Conservation (phyloP, 345 rosid species). For the Hibiscus trionum region DNA sequence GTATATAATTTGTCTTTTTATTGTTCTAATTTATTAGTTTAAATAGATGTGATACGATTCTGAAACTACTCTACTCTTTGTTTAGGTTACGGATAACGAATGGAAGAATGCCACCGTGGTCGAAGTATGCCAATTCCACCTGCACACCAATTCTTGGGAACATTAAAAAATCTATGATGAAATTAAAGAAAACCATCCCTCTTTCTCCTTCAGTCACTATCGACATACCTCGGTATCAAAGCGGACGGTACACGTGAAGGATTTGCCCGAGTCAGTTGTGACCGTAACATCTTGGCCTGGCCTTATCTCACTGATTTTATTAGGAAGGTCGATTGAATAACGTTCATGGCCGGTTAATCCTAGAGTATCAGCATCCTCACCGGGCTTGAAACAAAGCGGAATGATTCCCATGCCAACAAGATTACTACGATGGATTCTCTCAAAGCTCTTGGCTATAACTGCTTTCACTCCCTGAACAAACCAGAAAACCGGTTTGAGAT, state of each 20-base stretch:
- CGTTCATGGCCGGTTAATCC: slow-evolving; percentile 57
- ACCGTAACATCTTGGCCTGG: slow-evolving; percentile 74
- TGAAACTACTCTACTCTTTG: neutral
- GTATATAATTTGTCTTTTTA: too few relatives aligned
- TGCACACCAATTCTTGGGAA: slow-evolving; percentile 10
- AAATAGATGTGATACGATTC: too few relatives aligned
- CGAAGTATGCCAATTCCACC: slow-evolving; percentile 72
- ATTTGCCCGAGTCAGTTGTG: slow-evolving; percentile 57
- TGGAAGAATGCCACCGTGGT: slow-evolving; percentile 78
- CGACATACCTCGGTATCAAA: slow-evolving; percentile 69
- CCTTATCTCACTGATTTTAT: slow-evolving; percentile 51
- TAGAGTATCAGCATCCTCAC: slow-evolving; percentile 48
- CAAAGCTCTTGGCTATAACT: slow-evolving; percentile 61
- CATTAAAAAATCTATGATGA: neutral
- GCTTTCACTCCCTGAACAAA: slow-evolving; percentile 52
- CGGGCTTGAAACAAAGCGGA: slow-evolving; percentile 53
- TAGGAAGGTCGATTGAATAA: slow-evolving; percentile 52
- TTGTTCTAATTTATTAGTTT: too few relatives aligned
- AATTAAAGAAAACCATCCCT: neutral
- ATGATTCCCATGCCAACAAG: slow-evolving; percentile 60
- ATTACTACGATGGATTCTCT: slow-evolving; percentile 60
- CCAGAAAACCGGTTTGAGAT: neutral
- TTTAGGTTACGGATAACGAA: slow-evolving; percentile 13
- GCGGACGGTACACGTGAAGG: slow-evolving; percentile 61
- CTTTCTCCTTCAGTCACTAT: neutral